These are phyloP conservation scores for Rutstroemia sp. DNA, from an alignment of 2,329 filamentous ascomycete genomes.

Conservation along the genomic window DNA sequence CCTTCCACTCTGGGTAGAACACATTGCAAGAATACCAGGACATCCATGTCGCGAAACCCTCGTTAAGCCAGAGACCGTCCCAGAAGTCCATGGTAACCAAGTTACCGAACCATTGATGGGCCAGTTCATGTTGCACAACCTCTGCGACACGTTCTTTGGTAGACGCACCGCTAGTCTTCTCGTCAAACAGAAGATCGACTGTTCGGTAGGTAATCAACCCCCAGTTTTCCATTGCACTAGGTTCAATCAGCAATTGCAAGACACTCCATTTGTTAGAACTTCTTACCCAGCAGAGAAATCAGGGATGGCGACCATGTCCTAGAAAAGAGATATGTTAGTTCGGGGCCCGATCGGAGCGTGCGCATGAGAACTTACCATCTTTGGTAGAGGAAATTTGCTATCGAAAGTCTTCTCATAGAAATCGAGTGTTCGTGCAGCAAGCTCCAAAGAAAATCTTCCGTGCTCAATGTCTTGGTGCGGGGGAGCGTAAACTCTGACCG, in stretches of 20 bases:
- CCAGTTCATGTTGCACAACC: conserved; percentile 92
- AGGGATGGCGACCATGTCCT: conserved; percentile 86
- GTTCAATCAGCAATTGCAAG: neutral
- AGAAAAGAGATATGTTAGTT: neutral
- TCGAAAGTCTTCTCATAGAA: conserved; percentile 97
- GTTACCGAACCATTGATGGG: conserved; percentile 98
- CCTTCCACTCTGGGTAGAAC: conserved; percentile 97
- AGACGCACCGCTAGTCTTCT: conserved; percentile 81
- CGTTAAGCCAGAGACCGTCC: conserved; percentile 95
- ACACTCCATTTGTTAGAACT: neutral
- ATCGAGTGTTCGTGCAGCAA: conserved; percentile 80
- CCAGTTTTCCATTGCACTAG: conserved; percentile 91
- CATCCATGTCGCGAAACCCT: conserved; percentile 89
- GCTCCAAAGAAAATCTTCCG: conserved; percentile 81
- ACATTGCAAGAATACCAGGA: conserved; percentile 89
- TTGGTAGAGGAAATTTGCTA: conserved; percentile 77
- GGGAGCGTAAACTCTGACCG: conserved; percentile 89
- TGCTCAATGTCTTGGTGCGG: conserved; percentile 85
- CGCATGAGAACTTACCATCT: conserved; percentile 49
- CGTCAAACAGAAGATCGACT: conserved; percentile 83
- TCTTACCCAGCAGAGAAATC: conserved; percentile 75
- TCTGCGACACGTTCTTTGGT: conserved; percentile 91
- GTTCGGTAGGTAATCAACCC: conserved; percentile 91
- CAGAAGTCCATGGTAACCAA: conserved; percentile 98
- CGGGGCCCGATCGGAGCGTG: neutral